phyloP scores from a whole-genome alignment of 768 basidiomycete species.

The Dioszegia aurantiaca region DNA sequence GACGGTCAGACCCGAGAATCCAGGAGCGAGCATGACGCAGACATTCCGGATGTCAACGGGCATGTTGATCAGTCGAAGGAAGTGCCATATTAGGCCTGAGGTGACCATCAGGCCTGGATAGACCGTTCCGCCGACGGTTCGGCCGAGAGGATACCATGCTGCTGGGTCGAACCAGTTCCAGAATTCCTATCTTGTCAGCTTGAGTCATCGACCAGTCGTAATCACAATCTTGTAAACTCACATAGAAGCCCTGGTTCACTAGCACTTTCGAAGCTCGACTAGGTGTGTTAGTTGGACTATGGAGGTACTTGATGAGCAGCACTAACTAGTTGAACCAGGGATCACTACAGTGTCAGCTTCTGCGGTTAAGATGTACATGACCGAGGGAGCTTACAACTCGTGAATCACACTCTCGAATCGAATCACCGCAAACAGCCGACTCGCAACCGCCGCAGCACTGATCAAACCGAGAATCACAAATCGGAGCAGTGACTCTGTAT shows the following conservation, averaged over 20 bases:
- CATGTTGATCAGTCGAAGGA: slow-evolving; percentile 80
- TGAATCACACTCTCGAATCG: slow-evolving; percentile 99
- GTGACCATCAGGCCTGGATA: slow-evolving; percentile 99
- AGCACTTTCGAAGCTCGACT: slow-evolving; percentile 87
- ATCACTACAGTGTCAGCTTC: slow-evolving; percentile 61
- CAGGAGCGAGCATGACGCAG: slow-evolving; percentile 93
- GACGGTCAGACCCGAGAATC: slow-evolving; percentile 92
- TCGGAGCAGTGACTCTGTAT: slow-evolving; percentile 84
- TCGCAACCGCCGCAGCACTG: slow-evolving; percentile 89
- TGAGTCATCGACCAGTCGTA: slow-evolving; percentile 11
- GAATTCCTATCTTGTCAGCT: slow-evolving; percentile 69
- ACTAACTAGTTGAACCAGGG: slow-evolving; percentile 99
- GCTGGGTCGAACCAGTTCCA: slow-evolving; percentile 99
- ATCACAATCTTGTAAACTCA: too few relatives aligned
- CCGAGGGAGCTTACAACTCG: slow-evolving; percentile 71
- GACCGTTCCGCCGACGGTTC: slow-evolving; percentile 96
- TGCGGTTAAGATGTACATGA: too few relatives aligned
- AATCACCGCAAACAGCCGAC: slow-evolving; percentile 92
- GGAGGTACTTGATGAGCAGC: background rate
- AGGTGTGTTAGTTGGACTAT: slow-evolving; percentile 8
- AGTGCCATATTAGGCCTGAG: slow-evolving; percentile 91
- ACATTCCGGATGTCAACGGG: slow-evolving; percentile 97
- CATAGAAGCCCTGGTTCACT: slow-evolving; percentile 91
- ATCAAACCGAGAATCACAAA: slow-evolving; percentile 87
- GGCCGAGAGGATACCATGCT: slow-evolving; percentile 98